These are phyloP conservation scores for Diplodia intermedia DNA, from an alignment of 2,329 filamentous ascomycete genomes.

Conservation along the genomic window DNA sequence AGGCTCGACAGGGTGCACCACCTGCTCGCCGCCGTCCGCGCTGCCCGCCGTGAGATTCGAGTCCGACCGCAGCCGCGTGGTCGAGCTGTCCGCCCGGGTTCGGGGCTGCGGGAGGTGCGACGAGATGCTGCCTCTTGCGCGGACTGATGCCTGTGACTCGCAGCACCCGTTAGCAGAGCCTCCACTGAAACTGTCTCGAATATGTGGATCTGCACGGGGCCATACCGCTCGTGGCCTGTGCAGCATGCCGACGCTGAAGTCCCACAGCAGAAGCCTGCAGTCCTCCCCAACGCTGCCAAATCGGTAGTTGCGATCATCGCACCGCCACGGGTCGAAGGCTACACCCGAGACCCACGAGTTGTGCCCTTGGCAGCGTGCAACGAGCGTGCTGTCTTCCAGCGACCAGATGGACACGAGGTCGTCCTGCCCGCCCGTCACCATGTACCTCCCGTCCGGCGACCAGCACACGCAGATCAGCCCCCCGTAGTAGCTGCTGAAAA, in stretches of 20 bases:
- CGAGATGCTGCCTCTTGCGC: conserved; percentile 62
- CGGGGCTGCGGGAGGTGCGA: conserved; percentile 58
- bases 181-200: conserved; percentile 21
- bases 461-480: conserved; percentile 93
- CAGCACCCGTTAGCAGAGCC: conserved; percentile 24
- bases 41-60: conserved; percentile 66
- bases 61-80: conserved; percentile 70
- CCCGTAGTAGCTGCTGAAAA: conserved; percentile 92
- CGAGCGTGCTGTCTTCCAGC: conserved; percentile 78
- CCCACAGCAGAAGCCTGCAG: conserved; percentile 88
- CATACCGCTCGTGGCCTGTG: conserved; percentile 84
- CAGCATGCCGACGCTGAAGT: conserved; percentile 97
- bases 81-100: conserved; percentile 67
- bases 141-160: conserved; percentile 57
- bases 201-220: conserved; percentile 19
- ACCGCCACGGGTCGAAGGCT: conserved; percentile 95
- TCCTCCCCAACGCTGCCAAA: conserved; percentile 97
- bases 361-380: conserved; percentile 93
- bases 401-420: conserved; percentile 97
- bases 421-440: conserved; percentile 93
- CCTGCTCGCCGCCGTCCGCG: conserved; percentile 61
- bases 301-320: conserved; percentile 92
- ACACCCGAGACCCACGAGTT: conserved; percentile 94
- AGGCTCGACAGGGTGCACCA: conserved; percentile 82
- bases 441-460: conserved; percentile 96